Base-by-base conservation (phyloP, 2,329 filamentous ascomycete species). In the Beauveria medogensis region DNA sequence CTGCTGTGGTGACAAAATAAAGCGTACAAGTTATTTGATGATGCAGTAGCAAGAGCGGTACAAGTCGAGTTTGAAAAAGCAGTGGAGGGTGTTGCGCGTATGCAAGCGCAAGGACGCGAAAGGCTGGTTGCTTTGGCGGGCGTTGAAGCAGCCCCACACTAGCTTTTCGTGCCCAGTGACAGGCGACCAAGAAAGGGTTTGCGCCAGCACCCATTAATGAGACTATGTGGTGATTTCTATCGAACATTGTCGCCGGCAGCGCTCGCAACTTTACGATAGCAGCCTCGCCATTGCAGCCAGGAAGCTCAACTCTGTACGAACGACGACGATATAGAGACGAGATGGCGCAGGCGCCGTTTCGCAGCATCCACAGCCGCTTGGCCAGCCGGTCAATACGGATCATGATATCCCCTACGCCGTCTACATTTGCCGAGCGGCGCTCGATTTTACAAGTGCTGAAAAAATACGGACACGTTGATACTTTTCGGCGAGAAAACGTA, bases 391-490 rank as follows among this genome's bases (percentile, higher is more conserved):
- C 72, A 75, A 74, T 85, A 37, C 79, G 79, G 62, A 66, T 85
- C 63, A 76, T 75, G 43, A 82, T 84, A 22, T 69, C 71, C n/a
- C 83, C 82, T 16, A 67, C 76, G 14, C 82, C 83, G 12, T 66
- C 72, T n/a, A 80, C 64, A 52, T 78, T 85, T 64, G 74, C 76
- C 34, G 81, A 85, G 70, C 79, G 82, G 7, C 80, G 82, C 26
- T 81, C 81, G 8, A 74, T 85, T 22, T 71, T 85, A 40, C 77
- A 78, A 48, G 74, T 78, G 30, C 72, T 85, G 24, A 77, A 82
- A 69, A 73, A 75, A 59, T 73, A 79, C 65, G 79, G 78, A 60
- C 70, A 73, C 2, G 75, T 84, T 50, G 79, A 84, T 46, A 72
- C 79, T 41, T 85, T 85, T 69, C 80, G 78, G 71, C 30, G 58